These are phyloP conservation scores for Pneumocystis carinii DNA, from an alignment of 1,139 yeast genomes.

Conservation along the genomic window DNA sequence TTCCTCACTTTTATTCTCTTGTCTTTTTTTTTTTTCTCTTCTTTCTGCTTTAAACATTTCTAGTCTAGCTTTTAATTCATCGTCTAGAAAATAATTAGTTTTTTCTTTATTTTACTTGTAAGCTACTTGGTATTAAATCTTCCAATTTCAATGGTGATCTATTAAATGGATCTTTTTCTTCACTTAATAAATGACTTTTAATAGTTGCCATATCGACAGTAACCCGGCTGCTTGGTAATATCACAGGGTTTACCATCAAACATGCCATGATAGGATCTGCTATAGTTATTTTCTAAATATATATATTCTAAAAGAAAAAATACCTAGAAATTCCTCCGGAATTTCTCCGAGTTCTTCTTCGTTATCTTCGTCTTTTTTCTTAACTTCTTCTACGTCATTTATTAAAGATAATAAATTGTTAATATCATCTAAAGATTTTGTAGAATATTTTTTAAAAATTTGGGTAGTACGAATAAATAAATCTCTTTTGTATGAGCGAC, in stretches of 20 bases:
- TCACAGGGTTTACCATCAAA: conserved; percentile 90
- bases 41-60: conserved; percentile 7
- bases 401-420: conserved; percentile 42
- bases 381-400: conserved; percentile 44
- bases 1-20: background rate
- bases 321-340: conserved; percentile 73
- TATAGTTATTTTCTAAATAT: background rate
- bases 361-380: conserved; percentile 27
- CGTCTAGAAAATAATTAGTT: background rate
- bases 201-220: conserved; percentile 82
- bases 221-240: conserved; percentile 68
- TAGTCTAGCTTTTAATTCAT: conserved; percentile 6
- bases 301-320: background rate
- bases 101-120: background rate
- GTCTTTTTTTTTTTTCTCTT: background rate
- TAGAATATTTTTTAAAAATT: conserved; percentile 43
- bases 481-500: conserved; percentile 59
- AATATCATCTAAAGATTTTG: conserved; percentile 42
- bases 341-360: conserved; percentile 79
- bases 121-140: conserved; percentile 52
- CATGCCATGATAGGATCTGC: conserved; percentile 88
- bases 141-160: conserved; percentile 80
- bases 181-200: conserved; percentile 84
- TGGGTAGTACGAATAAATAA: conserved; percentile 56
- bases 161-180: conserved; percentile 93